These are phyloP conservation scores for Laetiporus sulphureus DNA, from an alignment of 1,284 basidiomycete genomes.

Conservation along the genomic window DNA sequence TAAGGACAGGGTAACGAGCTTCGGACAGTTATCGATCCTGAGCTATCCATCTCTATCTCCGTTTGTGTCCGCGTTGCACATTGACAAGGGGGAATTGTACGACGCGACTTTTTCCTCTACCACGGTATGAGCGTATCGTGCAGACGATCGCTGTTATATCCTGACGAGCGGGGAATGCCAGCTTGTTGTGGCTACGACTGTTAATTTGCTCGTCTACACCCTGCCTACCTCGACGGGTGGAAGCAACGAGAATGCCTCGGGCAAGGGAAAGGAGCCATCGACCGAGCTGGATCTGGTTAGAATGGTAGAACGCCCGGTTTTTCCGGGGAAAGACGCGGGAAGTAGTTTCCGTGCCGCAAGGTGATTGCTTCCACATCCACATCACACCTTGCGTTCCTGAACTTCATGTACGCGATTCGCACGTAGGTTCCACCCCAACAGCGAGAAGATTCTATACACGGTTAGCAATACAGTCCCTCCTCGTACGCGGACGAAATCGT, in stretches of 20 bases:
- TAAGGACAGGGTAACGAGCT: background rate
- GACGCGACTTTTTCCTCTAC: constrained; percentile 61
- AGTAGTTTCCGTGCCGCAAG: constrained; percentile 73
- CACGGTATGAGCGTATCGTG: constrained; percentile 38
- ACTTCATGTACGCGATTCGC: too few relatives aligned
- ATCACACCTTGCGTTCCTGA: too few relatives aligned
- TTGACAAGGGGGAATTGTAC: constrained; percentile 66
- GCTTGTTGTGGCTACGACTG: constrained; percentile 61
- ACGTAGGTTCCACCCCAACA: constrained; percentile 54
- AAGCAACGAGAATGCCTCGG: constrained; percentile 33
- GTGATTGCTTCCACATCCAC: constrained; percentile 29
- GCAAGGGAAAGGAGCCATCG: constrained; percentile 34
- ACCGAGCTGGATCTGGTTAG: constrained; percentile 38
- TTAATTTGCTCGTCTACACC: constrained; percentile 54
- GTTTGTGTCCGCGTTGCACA: constrained; percentile 36
- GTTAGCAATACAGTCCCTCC: constrained; percentile 67
- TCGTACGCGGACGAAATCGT: constrained; percentile 45
- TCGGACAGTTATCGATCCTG: constrained; percentile 60
- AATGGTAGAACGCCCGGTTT: constrained; percentile 48
- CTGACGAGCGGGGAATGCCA: too few relatives aligned
- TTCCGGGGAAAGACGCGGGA: constrained; percentile 38
- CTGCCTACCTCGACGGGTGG: constrained; percentile 28
- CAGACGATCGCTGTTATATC: too few relatives aligned
- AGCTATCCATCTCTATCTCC: constrained; percentile 57
- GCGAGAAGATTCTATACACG: constrained; percentile 57